Base-by-base conservation (phyloP, 495 filamentous ascomycete genomes). In the Clohesyomyces aquaticus region DNA sequence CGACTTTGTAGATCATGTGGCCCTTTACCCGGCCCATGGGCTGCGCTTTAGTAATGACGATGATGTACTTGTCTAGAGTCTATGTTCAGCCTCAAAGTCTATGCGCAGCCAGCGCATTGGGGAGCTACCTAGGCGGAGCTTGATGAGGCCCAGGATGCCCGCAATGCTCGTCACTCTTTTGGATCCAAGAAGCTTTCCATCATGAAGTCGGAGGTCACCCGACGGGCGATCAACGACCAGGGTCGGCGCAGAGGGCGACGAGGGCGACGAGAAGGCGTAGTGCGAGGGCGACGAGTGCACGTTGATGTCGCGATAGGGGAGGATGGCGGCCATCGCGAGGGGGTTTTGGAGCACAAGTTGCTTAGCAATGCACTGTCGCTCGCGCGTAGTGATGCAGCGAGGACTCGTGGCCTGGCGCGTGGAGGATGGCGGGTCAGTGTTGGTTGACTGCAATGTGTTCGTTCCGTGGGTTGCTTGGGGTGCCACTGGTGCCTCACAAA, bases 231-330 rank as follows among this genome's bases (percentile, higher is more conserved):
- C 91, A 49, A 98, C 82, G 25, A 95, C 87, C 16, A 98, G 83
- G 11, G 91, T 89, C 10, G 91, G 91, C 27, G 91, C 85, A 74
- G 89, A 85, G 61, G 92, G 93, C 12, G 91, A 91, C 3, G 95
- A 98, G 10, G 94, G 95, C 1, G 94, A 98, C 21, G 90, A 90
- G 77, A 98, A 98, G 68, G 91, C 91, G 82, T 98, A 98, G 72
- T 93, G 87, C 59, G 93, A 91, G 57, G 89, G 77, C 1, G 94
- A 93, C 45, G 90, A 87, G 72, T 96, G 91, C 77, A 98, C 83
- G 75, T 96, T 98, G 80, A 98, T 92, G 81, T 98, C 94, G 69
- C 93, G 84, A 75, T 92, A 98, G 8, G 94, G 94, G 64, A 93
- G 82, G 43, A 86, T 77, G 57, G 77, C 66, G 42, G 81, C 77